phyloP scores from a whole-genome alignment of 257 asterid genomes.

The Penstemon eatonii region DNA sequence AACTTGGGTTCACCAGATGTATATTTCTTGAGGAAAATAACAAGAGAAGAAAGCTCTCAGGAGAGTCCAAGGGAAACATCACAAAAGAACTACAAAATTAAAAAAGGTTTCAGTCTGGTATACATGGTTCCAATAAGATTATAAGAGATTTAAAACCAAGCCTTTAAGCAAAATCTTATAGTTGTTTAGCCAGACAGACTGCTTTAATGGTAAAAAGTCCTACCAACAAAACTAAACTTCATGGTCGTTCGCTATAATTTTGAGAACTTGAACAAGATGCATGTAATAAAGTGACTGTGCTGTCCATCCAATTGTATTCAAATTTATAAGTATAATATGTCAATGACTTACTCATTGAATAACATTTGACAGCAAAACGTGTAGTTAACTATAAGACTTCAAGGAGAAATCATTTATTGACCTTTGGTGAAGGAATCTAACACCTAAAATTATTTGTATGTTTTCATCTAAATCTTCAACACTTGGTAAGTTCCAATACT shows the following conservation, averaged over 20 bases:
- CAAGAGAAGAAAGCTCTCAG: neutral
- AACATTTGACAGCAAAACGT: conserved; percentile 11
- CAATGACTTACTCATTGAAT: neutral
- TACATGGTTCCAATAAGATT: neutral
- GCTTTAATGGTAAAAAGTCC: neutral
- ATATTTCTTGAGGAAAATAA: neutral
- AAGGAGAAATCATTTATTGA: no score
- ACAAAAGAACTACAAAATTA: neutral
- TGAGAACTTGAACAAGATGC: neutral
- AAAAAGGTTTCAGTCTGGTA: neutral
- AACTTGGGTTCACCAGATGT: neutral
- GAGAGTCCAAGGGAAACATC: neutral
- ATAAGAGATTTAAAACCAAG: neutral
- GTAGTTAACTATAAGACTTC: neutral
- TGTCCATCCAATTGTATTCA: neutral
- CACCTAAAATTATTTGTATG: conserved; percentile 1
- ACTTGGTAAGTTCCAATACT: neutral
- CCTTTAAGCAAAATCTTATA: neutral
- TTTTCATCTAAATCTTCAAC: neutral
- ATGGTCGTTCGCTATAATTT: neutral
- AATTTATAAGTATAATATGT: neutral
- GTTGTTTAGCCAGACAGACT: neutral
- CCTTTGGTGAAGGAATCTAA: neutral
- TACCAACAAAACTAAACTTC: neutral
- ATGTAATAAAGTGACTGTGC: neutral